Conservation (phyloP, 495 filamentous ascomycete species). For the Aspergillus conjunctus region DNA sequence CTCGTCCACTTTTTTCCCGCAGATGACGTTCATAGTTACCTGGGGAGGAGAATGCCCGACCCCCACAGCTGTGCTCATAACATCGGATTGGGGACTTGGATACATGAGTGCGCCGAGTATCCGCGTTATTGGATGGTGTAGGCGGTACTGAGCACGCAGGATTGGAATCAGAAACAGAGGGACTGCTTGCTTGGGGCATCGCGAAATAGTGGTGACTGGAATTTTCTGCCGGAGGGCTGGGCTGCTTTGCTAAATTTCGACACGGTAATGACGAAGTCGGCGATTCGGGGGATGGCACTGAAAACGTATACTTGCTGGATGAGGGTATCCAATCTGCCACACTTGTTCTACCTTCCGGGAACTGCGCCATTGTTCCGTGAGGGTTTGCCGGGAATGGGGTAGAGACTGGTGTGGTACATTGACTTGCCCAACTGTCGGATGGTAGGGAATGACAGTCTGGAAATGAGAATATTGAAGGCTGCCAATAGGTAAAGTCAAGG, state of each 20-base stretch:
- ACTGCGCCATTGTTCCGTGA: neutral
- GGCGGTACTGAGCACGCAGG: neutral
- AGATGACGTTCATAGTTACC: conserved; percentile 23
- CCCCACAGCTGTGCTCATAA: conserved; percentile 21
- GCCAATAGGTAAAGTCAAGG: conserved; percentile 8
- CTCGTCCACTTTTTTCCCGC: conserved; percentile 18
- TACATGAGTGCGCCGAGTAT: conserved; percentile 1
- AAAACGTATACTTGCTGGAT: neutral
- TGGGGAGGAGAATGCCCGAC: conserved; percentile 18
- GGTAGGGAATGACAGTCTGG: conserved; percentile 5
- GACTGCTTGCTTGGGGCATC: neutral
- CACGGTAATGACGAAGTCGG: neutral
- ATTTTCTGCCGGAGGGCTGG: neutral
- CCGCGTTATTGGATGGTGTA: neutral
- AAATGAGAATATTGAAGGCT: conserved; percentile 1
- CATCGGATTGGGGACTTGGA: conserved; percentile 14
- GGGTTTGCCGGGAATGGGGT: neutral
- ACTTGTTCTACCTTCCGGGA: neutral
- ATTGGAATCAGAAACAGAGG: neutral
- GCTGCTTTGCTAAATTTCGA: neutral
- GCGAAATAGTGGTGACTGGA: neutral
- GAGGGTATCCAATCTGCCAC: neutral
- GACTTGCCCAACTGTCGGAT: conserved; percentile 7
- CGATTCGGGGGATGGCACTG: neutral
- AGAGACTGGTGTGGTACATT: conserved; percentile 12